Evolutionary conservation across 2,329 filamentous ascomycete genomes (phyloP).

Genomic region (Stemphylium beticola): DNA sequence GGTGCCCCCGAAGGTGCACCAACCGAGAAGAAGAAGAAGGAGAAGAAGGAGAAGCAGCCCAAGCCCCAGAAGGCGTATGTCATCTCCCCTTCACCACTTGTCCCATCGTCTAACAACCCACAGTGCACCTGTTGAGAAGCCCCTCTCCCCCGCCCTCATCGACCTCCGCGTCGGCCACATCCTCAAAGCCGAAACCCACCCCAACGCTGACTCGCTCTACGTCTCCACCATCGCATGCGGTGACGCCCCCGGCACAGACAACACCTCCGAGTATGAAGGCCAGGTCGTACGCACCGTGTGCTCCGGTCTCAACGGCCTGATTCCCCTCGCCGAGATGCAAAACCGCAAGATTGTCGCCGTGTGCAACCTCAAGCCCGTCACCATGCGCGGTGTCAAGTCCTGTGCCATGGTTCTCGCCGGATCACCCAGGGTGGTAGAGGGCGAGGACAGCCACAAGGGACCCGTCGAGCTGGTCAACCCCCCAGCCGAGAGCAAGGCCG

Average conservation of each 20-base stretch:
- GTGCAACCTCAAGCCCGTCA: slow-evolving; percentile 98
- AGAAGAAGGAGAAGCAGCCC: slow-evolving; percentile 88
- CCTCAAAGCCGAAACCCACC: slow-evolving; percentile 92
- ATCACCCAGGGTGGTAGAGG: slow-evolving; percentile 81
- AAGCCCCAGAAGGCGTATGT: slow-evolving; percentile 66
- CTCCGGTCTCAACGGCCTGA: slow-evolving; percentile 90
- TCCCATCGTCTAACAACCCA: slow-evolving; percentile 19
- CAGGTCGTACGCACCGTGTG: slow-evolving; percentile 94
- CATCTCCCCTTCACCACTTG: background rate
- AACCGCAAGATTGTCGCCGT: slow-evolving; percentile 93
- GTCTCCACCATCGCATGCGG: slow-evolving; percentile 96
- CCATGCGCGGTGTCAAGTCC: slow-evolving; percentile 89
- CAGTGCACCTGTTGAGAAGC: slow-evolving; percentile 68
- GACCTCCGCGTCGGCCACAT: slow-evolving; percentile 97
- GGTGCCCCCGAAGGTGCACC: slow-evolving; percentile 51
- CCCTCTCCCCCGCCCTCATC: slow-evolving; percentile 83
- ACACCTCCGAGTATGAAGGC: slow-evolving; percentile 89
- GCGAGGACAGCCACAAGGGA: slow-evolving; percentile 83
- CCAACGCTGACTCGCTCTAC: slow-evolving; percentile 93
- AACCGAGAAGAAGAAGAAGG: slow-evolving; percentile 69
- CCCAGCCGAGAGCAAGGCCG: slow-evolving; percentile 77
- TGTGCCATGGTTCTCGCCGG: slow-evolving; percentile 93
- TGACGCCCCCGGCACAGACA: slow-evolving; percentile 81
- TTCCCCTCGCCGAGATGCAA: slow-evolving; percentile 96
- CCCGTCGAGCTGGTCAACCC: slow-evolving; percentile 92